Percentiles rank a stretch among this genome's conserved stretches.
These are phyloP conservation scores for Eragrostis tef DNA, from an alignment of 202 grass and related monocot species.

Conservation along the genomic window DNA sequence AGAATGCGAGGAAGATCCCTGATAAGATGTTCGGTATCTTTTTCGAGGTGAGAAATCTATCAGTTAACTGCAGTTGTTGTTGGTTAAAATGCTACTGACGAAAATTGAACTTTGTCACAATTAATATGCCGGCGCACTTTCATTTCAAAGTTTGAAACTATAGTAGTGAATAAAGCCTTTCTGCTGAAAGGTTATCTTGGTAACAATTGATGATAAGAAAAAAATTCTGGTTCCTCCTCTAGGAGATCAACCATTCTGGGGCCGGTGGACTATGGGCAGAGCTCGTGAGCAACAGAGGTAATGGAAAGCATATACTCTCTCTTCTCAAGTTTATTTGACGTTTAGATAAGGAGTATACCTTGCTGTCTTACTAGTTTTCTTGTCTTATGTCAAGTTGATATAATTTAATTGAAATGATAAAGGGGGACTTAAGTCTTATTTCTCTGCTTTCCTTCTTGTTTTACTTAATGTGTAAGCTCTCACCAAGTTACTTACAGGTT, in stretches of 20 bases:
- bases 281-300: conserved; percentile 94
- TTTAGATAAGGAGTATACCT: background rate
- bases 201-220: conserved; percentile 4
- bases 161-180: background rate
- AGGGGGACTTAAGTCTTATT: background rate
- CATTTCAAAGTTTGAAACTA: conserved; percentile 2
- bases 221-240: conserved; percentile 24
- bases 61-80: conserved; percentile 8
- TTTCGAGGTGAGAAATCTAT: conserved; percentile 73
- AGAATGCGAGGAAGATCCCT: conserved; percentile 69
- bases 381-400: no score
- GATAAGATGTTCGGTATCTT: conserved; percentile 92
- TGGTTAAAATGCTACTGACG: background rate
- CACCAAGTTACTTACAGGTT: conserved; percentile 63
- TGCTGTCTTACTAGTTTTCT: no score
- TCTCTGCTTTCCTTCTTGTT: background rate
- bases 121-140: conserved; percentile 7
- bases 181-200: background rate
- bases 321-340: background rate
- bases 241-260: conserved; percentile 99
- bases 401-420: background rate
- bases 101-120: background rate
- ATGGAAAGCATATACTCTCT: background rate
- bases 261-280: conserved; percentile 95
- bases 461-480: conserved; percentile 21